Base-by-base conservation (phyloP, 352 stramenopile species). In the Phytophthora pisi region DNA sequence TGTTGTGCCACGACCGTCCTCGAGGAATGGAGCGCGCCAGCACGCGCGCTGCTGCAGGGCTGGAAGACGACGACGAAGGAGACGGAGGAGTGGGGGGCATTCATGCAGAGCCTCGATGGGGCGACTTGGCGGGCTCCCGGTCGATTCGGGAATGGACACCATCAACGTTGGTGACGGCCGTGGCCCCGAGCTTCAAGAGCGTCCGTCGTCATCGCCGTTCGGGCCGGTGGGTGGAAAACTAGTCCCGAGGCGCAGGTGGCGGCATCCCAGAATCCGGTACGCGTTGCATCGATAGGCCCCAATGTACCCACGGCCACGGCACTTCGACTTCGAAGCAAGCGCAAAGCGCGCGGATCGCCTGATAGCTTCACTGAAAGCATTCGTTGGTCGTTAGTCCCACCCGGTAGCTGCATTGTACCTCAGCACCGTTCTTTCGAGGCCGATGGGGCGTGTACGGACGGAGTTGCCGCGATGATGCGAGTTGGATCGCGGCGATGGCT, bases 1-100 rank as follows among this genome's bases (percentile, higher is more conserved):
- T 67, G 58, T 68, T 62, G 63, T 78, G 71, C 71, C 71, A 78
- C 11, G 66, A 50, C 18, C 54, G 61, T 24, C 65, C 58, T 18
- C 56, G 47, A 5, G 57, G 45, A 23, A 58, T 57, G 11, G 45
- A 23, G 23, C 55, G 60, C 16, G 59, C 42, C 47, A 57, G 49
- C 23, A 60, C 54, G n/a, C 54, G 59, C 20, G 45, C 46, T 24
- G 61, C 7, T 43, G 55, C 38, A 46, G 38, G 38, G 38, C 38
- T 23, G 20, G 57, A 24, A 7, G 65, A 40, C 8, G 64, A 47
- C n/a, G 57, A 30, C 16, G 24, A 2, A 15, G 38, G 13, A 28
- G 64, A 38, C 7, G 63, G 51, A 15, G 38, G 13, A 28, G 34
- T 36, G 11, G 54, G 66, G 20, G 57, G 42, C 66, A 74, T 74